Evolutionary conservation across 768 basidiomycete genomes (phyloP).

Genomic region (Pisolithus orientalis): DNA sequence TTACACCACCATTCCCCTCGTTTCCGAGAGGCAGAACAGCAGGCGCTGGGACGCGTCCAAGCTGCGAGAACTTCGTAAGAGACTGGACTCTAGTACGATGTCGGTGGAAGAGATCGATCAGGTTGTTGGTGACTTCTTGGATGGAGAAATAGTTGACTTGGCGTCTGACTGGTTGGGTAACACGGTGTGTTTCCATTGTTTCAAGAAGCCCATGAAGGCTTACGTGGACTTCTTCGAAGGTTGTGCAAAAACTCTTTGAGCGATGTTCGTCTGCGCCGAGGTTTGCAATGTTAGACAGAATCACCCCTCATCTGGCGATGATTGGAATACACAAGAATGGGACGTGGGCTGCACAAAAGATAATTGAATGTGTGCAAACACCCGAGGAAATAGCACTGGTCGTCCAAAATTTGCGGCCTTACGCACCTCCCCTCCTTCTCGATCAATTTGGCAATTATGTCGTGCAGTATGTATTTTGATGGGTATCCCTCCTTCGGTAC

Average conservation of each 20-base stretch:
- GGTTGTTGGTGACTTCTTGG: slow-evolving; percentile 84
- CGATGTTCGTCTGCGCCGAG: slow-evolving; percentile 72
- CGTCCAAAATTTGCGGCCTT: slow-evolving; percentile 82
- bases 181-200: slow-evolving; percentile 39
- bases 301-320: slow-evolving; percentile 90
- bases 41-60: slow-evolving; percentile 92
- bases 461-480: slow-evolving; percentile 60
- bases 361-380: slow-evolving; percentile 88
- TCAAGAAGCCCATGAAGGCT: neutral
- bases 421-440: slow-evolving; percentile 87
- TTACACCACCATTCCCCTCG: slow-evolving; percentile 90
- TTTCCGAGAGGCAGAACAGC: slow-evolving; percentile 78
- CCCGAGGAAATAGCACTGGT: slow-evolving; percentile 84
- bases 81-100: slow-evolving; percentile 87
- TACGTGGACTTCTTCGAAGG: slow-evolving; percentile 35
- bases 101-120: slow-evolving; percentile 82
- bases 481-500: neutral
- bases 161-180: slow-evolving; percentile 99
- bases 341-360: slow-evolving; percentile 99
- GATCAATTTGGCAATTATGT: slow-evolving; percentile 95
- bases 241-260: slow-evolving; percentile 97
- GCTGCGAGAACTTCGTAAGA: slow-evolving; percentile 89
- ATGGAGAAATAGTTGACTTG: slow-evolving; percentile 91
- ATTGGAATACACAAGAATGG: slow-evolving; percentile 99
- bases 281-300: slow-evolving; percentile 88